Conservation (phyloP, 1,139 yeast genomes). For the Debaryomycetaceae sp. region DNA sequence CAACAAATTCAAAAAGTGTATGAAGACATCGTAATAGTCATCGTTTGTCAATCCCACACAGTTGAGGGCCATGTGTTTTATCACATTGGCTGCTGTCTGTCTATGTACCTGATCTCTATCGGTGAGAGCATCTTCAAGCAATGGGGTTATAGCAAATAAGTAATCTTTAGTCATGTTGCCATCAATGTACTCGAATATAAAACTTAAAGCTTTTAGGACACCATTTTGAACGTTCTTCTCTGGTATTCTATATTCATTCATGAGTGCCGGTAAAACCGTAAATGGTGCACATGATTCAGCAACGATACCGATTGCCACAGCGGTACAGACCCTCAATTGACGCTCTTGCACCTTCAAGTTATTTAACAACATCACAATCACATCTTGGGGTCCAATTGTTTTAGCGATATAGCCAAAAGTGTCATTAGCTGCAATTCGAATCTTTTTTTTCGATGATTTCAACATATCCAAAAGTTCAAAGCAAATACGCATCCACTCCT, state of each 20-base stretch:
- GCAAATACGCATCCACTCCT: slow-evolving; percentile 97
- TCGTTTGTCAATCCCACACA: slow-evolving; percentile 74
- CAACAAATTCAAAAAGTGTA: slow-evolving; percentile 71
- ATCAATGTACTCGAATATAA: slow-evolving; percentile 89
- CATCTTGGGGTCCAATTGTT: slow-evolving; percentile 96
- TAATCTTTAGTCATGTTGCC: slow-evolving; percentile 73
- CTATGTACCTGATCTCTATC: slow-evolving; percentile 92
- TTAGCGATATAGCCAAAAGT: slow-evolving; percentile 91
- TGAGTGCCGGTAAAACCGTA: slow-evolving; percentile 91
- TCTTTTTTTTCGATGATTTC: slow-evolving; percentile 76
- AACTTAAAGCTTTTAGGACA: slow-evolving; percentile 87
- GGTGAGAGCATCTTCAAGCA: slow-evolving; percentile 85
- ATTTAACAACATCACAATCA: slow-evolving; percentile 76
- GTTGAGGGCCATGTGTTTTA: slow-evolving; percentile 77
- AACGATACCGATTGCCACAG: slow-evolving; percentile 96
- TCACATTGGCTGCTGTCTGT: slow-evolving; percentile 91
- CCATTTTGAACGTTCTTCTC: slow-evolving; percentile 96
- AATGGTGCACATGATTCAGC: slow-evolving; percentile 94
- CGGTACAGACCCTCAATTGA: slow-evolving; percentile 93
- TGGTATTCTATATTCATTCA: slow-evolving; percentile 93
- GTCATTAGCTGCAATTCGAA: slow-evolving; percentile 80
- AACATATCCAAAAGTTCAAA: slow-evolving; percentile 87
- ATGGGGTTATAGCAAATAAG: slow-evolving; percentile 73
- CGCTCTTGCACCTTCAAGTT: slow-evolving; percentile 92
- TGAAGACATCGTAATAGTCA: slow-evolving; percentile 57